Evolutionary conservation across 805 yeast genomes (phyloP).

Genomic region (Sungouiozyma intestinalis): DNA sequence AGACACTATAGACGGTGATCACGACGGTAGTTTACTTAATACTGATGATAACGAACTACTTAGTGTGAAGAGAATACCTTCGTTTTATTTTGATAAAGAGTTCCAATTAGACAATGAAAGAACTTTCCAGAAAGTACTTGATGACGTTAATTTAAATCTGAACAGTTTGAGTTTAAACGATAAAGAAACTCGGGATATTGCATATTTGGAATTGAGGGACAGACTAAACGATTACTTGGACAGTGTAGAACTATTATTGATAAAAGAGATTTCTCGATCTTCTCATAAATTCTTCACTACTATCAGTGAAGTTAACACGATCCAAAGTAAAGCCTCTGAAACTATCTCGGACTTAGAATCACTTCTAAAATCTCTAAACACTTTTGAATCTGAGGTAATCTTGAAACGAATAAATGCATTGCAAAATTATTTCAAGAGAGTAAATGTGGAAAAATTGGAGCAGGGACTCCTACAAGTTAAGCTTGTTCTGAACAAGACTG

Average conservation of each 20-base stretch:
- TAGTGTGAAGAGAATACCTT: constrained; percentile 40
- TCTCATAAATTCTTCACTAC: constrained; percentile 81
- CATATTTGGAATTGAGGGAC: constrained; percentile 58
- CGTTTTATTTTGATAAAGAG: constrained; percentile 51
- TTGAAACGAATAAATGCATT: constrained; percentile 41
- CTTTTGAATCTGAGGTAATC: constrained; percentile 41
- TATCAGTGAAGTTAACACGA: constrained; percentile 61
- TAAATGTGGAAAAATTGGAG: constrained; percentile 54
- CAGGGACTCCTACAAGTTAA: constrained; percentile 44
- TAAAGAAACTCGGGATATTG: constrained; percentile 30
- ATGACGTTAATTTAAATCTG: constrained; percentile 37
- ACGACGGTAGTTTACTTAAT: constrained; percentile 14
- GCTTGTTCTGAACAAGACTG: constrained; percentile 36
- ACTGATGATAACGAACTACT: constrained; percentile 10
- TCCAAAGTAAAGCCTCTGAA: constrained; percentile 43
- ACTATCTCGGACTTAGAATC: constrained; percentile 39
- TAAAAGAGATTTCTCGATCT: constrained; percentile 73
- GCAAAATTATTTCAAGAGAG: constrained; percentile 39
- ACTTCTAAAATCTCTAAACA: constrained; percentile 37
- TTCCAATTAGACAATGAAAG: constrained; percentile 87
- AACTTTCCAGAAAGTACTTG: constrained; percentile 64
- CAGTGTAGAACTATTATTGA: constrained; percentile 68
- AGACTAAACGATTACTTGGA: constrained; percentile 76
- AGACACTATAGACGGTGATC: constrained; percentile 8
- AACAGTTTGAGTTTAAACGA: constrained; percentile 25